Evolutionary conservation across 352 stramenopile genomes (phyloP), one percentile per base, ranked within the genome.

Genomic region (Thalassiosira ordinaria): DNA sequence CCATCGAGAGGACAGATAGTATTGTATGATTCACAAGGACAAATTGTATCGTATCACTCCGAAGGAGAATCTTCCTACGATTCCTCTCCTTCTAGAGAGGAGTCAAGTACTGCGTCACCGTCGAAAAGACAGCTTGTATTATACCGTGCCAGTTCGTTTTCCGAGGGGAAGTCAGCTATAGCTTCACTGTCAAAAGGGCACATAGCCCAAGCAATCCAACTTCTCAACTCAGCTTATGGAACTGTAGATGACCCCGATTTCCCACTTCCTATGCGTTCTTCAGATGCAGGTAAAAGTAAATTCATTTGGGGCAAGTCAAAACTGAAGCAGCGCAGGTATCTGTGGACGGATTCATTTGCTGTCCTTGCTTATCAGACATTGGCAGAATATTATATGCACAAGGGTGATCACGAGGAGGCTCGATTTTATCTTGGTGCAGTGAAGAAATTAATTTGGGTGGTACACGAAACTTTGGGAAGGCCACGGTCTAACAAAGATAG

Each of bases 331-430:
- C 24, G 44, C 14, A 46, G 49, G 29, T 64, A 73, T 33, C 47
- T 64, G 6, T 63, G 64, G 49, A 73, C 46, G 18, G 47, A 73
- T 51, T 26, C 64, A 47, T 47, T 47, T 47, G 62, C 39, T 27
- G 62, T 71, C 2, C 22, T 37, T n/a, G 49, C 44, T n/a, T 61
- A 61, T 49, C 31, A 49, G 24, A 16, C 62, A 20, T 20, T 71
- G 11, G 5, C 44, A 11, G 44, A 59, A 16, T 27, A 41, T 47
- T 61, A 57, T 27, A 5, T 1, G 2, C 18, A 33, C 1, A 13
- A 53, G 11, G 11, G 11, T 35, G 14, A 22, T 8, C 7, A 26
- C 2, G 7, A 67, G 22, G 26, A 67, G 37, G 33, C 57, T 20
- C 22, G 41, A n/a, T 2, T 35, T 2, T 71, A 71, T 44, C 18